Conservation (phyloP, 179 eudicot species). For the Beta lomatogona region DNA sequence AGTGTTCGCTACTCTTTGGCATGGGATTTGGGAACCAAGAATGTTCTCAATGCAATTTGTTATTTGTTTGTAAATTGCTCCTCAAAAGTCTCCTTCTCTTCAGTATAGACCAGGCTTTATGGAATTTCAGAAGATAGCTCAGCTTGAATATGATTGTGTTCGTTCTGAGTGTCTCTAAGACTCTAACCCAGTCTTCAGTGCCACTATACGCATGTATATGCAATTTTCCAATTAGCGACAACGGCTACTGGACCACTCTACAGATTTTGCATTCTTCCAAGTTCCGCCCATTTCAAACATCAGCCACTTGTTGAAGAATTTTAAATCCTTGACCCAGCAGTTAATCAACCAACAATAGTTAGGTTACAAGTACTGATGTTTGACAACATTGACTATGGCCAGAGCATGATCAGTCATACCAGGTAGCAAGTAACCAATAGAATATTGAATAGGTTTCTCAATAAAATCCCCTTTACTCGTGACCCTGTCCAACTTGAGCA, state of each 20-base stretch:
- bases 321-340: not conserved
- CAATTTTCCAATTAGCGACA: not conserved
- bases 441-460: not conserved
- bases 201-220: not conserved
- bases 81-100: no score
- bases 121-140: no score
- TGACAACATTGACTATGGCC: not conserved
- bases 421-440: not conserved
- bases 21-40: not conserved
- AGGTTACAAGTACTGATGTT: not conserved
- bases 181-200: no score
- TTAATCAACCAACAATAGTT: not conserved
- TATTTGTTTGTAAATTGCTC: no score
- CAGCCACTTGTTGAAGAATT: not conserved
- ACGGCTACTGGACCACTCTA: not conserved
- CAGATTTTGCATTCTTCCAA: not conserved
- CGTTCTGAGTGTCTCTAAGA: no score
- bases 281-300: no score
- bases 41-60: no score
- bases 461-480: not conserved
- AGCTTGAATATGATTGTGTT: no score
- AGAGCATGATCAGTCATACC: not conserved
- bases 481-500: not conserved
- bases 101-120: no score
- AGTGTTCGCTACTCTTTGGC: not conserved